Percentiles rank a stretch among this genome's conserved stretches.
These are phyloP conservation scores for Mortierella sp. DNA, from an alignment of 371 early-diverging fungal genomes.

Conservation along the genomic window DNA sequence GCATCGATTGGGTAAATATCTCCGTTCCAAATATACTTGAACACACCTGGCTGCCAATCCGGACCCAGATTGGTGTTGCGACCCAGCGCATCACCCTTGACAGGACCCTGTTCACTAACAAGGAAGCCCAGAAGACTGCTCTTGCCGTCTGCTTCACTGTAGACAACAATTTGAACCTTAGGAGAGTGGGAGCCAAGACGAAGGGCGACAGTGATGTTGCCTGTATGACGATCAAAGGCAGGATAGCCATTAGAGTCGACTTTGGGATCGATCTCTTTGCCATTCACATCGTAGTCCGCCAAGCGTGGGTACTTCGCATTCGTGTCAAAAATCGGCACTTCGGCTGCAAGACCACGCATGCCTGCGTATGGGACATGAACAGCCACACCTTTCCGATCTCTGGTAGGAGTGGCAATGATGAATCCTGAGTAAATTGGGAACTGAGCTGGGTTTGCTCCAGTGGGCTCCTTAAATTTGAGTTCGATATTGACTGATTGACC, in stretches of 20 bases:
- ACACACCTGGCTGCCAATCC: no score
- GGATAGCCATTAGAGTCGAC: not conserved
- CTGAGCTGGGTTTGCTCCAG: no score
- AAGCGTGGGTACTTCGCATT: not conserved
- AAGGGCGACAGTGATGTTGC: not conserved
- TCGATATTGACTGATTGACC: no score
- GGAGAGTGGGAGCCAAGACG: conserved; percentile 9
- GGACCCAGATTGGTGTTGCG: no score
- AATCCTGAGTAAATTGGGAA: no score
- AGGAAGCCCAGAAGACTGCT: no score
- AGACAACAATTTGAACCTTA: conserved; percentile 2
- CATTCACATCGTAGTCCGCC: not conserved
- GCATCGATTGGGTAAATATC: no score
- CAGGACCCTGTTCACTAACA: no score
- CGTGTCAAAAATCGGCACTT: conserved; percentile 55
- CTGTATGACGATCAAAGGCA: not conserved
- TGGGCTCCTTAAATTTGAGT: no score
- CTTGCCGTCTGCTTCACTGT: conserved; percentile 7
- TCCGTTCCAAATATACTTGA: no score
- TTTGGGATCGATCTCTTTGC: conserved; percentile 4
- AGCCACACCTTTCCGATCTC: conserved; percentile 24
- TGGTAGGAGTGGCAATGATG: no score
- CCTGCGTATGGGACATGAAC: conserved; percentile 61
- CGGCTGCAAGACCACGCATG: conserved; percentile 52
- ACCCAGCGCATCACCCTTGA: no score